A percentile compares a stretch with the other conserved stretches of the same genome.
Conservation (phyloP, 306 rosid genomes). For the Erythrophleum fordii region DNA sequence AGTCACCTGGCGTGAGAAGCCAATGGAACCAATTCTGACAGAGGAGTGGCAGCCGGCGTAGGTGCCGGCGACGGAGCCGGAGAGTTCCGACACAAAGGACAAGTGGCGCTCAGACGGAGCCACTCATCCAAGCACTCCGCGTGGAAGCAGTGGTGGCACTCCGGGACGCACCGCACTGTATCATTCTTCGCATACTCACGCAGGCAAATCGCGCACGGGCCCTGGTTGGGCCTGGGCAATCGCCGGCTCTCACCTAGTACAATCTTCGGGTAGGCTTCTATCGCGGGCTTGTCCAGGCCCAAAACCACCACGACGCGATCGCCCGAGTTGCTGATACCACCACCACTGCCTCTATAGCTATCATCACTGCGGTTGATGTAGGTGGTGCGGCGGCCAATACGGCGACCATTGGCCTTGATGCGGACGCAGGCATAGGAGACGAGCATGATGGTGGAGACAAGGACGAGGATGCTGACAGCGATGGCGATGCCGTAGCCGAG, state of each 20-base stretch:
- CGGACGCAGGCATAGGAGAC: constrained; percentile 65
- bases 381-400: not conserved
- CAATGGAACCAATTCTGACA: constrained; percentile 62
- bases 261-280: constrained; percentile 59
- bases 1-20: constrained; percentile 63
- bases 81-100: constrained; percentile 71
- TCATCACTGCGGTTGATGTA: no score
- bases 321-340: not conserved
- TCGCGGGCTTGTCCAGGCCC: constrained; percentile 58
- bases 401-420: constrained; percentile 42
- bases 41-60: constrained; percentile 34
- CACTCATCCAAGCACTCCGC: constrained; percentile 63
- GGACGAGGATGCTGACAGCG: constrained; percentile 72
- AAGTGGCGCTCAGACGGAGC: constrained; percentile 64
- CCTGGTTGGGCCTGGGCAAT: constrained; percentile 53
- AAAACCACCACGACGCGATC: constrained; percentile 39
- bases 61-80: constrained; percentile 57
- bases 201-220: constrained; percentile 64
- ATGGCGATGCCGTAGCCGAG: constrained; percentile 75
- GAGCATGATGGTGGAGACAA: constrained; percentile 75
- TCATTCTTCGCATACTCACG: constrained; percentile 58
- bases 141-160: constrained; percentile 70
- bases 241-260: constrained; percentile 60
- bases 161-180: constrained; percentile 59
- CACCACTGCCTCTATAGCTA: not conserved